Evolutionary conservation across 2,329 filamentous ascomycete genomes (phyloP), one percentile per base, ranked within the genome.

Genomic region (Claviceps sp.): DNA sequence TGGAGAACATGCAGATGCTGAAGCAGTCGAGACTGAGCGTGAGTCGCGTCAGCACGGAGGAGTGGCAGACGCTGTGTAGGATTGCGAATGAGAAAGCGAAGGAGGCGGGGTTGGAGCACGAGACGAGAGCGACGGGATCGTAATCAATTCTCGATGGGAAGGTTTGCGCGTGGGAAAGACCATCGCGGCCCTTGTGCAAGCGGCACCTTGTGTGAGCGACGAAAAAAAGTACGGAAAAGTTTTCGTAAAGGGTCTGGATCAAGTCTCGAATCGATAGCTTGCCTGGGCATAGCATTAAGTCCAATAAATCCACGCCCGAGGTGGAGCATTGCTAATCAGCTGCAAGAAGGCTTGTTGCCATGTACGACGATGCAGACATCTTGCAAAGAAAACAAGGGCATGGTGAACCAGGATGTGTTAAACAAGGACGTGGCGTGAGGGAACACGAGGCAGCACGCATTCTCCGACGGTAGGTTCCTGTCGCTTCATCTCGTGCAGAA

Each of bases 11-110:
- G 80, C 86, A 95, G 68, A 77, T 93, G 68, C 72, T 96, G 55
- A 91, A 83, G 61, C 82, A 89, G 68, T 77, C 80, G n/a, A 77
- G 91, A 40, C 68, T 96, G 50, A 95, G 89, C 63, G 90, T 97
- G 8, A 83, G 78, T 59, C 80, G 75, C 55, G 85, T 90, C 7
- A 75, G 72, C 47, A 67, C 66, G 13, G 68, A 67, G 0, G 85
- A 90, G 65, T 90, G 85, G 82, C 67, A 77, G 37, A 78, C 78
- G 56, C 70, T 89, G 51, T 70, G 79, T 45, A 63, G 68, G 1
- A 59, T 84, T 45, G 78, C 74, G 2, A 68, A 72, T 56, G 56
- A 68, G 52, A 74, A 70, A 60, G 71, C 68, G 0, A 53, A 60
- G 39, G 64, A 66, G 17, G 66, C 65, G 8, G 69, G 68, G 0